These are phyloP conservation scores for Metarhizium guizhouense DNA, from an alignment of 2,329 filamentous ascomycete species.

Conservation along the genomic window DNA sequence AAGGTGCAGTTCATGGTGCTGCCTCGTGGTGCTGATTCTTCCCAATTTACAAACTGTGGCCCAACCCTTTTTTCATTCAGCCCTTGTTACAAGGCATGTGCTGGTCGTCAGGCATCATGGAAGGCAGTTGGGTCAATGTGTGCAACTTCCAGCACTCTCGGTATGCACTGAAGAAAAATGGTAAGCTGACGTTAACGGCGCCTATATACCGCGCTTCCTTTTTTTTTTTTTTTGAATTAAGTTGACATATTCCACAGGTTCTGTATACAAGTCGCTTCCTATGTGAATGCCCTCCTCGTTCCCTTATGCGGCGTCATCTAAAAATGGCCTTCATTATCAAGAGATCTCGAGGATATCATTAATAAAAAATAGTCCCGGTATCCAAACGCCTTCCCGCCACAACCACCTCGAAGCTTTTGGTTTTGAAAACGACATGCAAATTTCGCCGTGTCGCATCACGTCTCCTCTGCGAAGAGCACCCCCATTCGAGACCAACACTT, in stretches of 20 bases:
- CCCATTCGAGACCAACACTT: background rate
- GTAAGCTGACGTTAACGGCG: background rate
- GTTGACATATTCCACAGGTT: background rate
- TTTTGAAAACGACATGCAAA: background rate
- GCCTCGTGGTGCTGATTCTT: no score
- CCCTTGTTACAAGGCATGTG: no score
- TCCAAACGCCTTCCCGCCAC: background rate
- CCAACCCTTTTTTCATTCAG: no score
- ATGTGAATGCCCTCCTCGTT: conserved; percentile 2
- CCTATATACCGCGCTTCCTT: background rate
- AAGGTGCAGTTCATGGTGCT: no score
- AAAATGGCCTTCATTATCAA: background rate
- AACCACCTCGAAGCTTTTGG: background rate
- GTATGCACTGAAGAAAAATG: background rate
- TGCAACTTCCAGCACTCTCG: no score
- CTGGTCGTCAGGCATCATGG: no score
- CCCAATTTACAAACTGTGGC: no score
- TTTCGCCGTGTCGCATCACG: background rate
- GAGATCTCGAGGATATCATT: background rate
- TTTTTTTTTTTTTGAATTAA: background rate
- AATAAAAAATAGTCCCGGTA: background rate
- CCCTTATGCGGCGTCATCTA: background rate
- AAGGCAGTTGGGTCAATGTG: no score
- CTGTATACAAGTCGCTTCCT: background rate
- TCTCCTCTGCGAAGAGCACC: background rate